Evolutionary conservation across 1,284 basidiomycete species (phyloP).

Genomic region (Trichosporon asahii): DNA sequence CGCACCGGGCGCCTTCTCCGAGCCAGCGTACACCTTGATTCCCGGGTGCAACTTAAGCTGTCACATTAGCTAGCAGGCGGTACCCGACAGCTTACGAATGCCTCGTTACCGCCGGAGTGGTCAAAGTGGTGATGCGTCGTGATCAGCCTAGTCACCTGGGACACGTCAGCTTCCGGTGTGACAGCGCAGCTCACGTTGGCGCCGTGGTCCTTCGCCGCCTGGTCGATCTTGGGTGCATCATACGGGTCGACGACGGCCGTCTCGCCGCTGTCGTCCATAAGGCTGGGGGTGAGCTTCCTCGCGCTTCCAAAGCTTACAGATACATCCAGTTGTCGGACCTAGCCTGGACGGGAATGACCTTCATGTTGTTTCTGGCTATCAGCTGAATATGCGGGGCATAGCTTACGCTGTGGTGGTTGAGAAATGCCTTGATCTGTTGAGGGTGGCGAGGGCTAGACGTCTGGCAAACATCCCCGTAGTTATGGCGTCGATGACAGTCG

Average conservation of each 20-base stretch:
- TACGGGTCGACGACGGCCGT: slow-evolving; percentile 68
- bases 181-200: slow-evolving; percentile 55
- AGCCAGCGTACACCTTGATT: slow-evolving; percentile 80
- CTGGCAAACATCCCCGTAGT: not conserved
- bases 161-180: not conserved
- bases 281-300: slow-evolving; percentile 16
- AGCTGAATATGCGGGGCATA: not conserved
- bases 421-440: not conserved
- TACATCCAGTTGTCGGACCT: slow-evolving; percentile 86
- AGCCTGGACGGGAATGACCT: slow-evolving; percentile 70
- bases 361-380: slow-evolving; percentile 21
- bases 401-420: not conserved
- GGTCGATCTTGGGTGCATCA: slow-evolving; percentile 71
- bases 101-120: slow-evolving; percentile 80
- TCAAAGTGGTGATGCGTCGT: slow-evolving; percentile 89
- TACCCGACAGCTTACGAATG: slow-evolving; percentile 51
- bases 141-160: slow-evolving; percentile 64
- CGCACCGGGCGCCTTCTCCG: slow-evolving; percentile 64
- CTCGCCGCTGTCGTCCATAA: slow-evolving; percentile 68
- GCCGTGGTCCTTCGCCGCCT: slow-evolving; percentile 63
- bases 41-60: slow-evolving; percentile 55
- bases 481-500: not conserved
- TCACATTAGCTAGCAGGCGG: not conserved
- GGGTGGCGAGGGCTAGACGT: slow-evolving; percentile 7
- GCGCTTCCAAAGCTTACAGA: slow-evolving; percentile 47